Conservation (phyloP, 2,329 filamentous ascomycete genomes). For the Verticillium isaacii region DNA sequence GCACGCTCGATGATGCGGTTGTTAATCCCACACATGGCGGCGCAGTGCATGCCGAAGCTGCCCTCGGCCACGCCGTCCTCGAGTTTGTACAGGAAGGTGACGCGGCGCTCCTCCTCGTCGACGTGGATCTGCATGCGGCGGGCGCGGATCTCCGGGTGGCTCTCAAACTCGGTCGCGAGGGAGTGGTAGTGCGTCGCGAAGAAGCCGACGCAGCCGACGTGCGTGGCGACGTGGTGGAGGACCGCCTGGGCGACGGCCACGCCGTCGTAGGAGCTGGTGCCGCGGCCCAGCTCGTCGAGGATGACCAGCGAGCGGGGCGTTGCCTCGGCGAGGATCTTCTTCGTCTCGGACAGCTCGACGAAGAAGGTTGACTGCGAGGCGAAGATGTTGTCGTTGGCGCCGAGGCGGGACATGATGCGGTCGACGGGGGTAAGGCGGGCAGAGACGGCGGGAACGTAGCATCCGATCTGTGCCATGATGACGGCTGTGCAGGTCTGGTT, state of each 20-base stretch:
- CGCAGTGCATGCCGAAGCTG: slow-evolving; percentile 98
- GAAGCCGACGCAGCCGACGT: slow-evolving; percentile 91
- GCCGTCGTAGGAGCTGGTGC: slow-evolving; percentile 92
- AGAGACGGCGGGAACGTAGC: slow-evolving; percentile 78
- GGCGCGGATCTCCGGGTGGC: slow-evolving; percentile 80
- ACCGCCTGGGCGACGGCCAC: slow-evolving; percentile 96
- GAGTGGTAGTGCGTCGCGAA: slow-evolving; percentile 98
- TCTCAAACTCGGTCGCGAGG: slow-evolving; percentile 82
- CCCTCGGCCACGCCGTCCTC: slow-evolving; percentile 93
- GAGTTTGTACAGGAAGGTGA: slow-evolving; percentile 95
- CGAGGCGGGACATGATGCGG: slow-evolving; percentile 96
- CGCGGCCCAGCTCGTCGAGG: slow-evolving; percentile 90
- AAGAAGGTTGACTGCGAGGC: slow-evolving; percentile 98
- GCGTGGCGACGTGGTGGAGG: slow-evolving; percentile 89
- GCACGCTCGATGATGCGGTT: slow-evolving; percentile 77
- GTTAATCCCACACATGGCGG: slow-evolving; percentile 94
- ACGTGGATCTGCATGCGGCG: slow-evolving; percentile 94
- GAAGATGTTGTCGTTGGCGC: slow-evolving; percentile 98
- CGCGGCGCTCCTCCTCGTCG: slow-evolving; percentile 73
- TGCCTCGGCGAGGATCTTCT: slow-evolving; percentile 94
- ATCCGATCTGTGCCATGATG: slow-evolving; percentile 96
- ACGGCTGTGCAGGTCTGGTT: slow-evolving; percentile 83
- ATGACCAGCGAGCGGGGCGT: slow-evolving; percentile 94
- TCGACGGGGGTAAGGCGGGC: slow-evolving; percentile 87
- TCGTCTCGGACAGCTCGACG: slow-evolving; percentile 93